Conservation (phyloP, 768 basidiomycete genomes). For the Sistotremastrum niveocremeum region DNA sequence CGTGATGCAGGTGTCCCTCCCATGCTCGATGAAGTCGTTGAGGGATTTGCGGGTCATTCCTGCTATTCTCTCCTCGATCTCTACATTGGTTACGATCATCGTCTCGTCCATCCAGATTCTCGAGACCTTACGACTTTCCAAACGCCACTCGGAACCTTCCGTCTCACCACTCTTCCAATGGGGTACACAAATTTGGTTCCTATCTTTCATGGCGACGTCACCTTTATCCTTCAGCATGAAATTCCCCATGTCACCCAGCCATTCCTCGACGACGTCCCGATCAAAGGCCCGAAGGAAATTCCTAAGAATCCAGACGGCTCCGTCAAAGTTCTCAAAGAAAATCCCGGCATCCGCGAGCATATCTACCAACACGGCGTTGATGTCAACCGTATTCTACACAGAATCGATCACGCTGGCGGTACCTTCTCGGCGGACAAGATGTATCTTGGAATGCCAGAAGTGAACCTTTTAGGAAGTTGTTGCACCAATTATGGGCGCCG, state of each 20-base stretch:
- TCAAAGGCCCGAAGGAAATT: slow-evolving; percentile 16
- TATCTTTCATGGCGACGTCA: slow-evolving; percentile 27
- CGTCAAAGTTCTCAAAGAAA: slow-evolving; percentile 23
- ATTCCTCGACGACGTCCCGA: slow-evolving; percentile 15
- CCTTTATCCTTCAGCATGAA: slow-evolving; percentile 23
- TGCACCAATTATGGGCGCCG: slow-evolving; percentile 23
- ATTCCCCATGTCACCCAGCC: slow-evolving; percentile 10
- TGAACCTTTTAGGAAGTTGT: slow-evolving; percentile 23
- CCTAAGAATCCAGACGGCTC: slow-evolving; percentile 17
- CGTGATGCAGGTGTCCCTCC: slow-evolving; percentile 23
- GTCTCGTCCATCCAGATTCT: slow-evolving; percentile 15
- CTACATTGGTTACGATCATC: slow-evolving; percentile 22
- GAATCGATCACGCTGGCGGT: slow-evolving; percentile 21
- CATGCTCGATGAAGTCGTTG: slow-evolving; percentile 14
- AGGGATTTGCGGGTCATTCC: slow-evolving; percentile 6
- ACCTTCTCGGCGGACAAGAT: slow-evolving; percentile 26
- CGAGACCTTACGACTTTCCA: slow-evolving; percentile 29
- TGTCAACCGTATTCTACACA: slow-evolving; percentile 24
- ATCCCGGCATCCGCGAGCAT: slow-evolving; percentile 23
- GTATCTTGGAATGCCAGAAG: slow-evolving; percentile 14
- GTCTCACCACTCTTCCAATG: slow-evolving; percentile 23
- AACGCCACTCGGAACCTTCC: slow-evolving; percentile 20
- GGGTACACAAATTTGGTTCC: slow-evolving; percentile 28
- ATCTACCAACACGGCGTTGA: slow-evolving; percentile 26
- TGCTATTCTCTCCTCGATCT: slow-evolving; percentile 16